Conservation (phyloP, 441 rosid species). For the Hura crepitans region DNA sequence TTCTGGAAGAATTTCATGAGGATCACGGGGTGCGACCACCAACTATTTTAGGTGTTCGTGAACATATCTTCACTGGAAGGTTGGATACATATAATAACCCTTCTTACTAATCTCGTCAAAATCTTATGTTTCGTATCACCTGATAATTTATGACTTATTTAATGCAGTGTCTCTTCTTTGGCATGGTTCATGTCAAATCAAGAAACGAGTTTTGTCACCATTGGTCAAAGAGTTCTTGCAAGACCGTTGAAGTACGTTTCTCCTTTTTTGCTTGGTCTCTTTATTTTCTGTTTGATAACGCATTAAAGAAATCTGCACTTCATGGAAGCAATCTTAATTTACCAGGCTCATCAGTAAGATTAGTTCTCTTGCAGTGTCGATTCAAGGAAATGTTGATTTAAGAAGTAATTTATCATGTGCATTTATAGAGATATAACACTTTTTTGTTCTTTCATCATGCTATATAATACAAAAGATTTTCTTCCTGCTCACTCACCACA, state of each 20-base stretch:
- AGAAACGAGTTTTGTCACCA: slow-evolving; percentile 89
- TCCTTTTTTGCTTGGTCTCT: neutral
- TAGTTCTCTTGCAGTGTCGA: neutral
- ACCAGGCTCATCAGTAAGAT: neutral
- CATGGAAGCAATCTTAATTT: neutral
- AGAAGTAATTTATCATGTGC: neutral
- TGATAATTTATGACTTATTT: slow-evolving; percentile 20
- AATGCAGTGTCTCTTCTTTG: slow-evolving; percentile 83
- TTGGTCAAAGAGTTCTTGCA: slow-evolving; percentile 95
- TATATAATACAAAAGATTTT: neutral
- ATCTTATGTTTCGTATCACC: neutral
- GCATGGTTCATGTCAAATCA: slow-evolving; percentile 99
- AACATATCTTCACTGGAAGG: slow-evolving; percentile 97
- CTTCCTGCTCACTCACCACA: neutral
- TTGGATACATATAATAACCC: slow-evolving; percentile 22
- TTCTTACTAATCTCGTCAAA: neutral
- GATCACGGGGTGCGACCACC: slow-evolving; percentile 95
- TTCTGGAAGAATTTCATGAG: slow-evolving; percentile 87
- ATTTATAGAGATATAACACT: neutral
- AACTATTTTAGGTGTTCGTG: slow-evolving; percentile 88
- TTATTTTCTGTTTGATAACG: slow-evolving; percentile 3
- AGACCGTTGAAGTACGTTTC: slow-evolving; percentile 77
- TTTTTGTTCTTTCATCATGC: neutral
- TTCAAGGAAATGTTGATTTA: too few species aligned
- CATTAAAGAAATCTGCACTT: neutral